Percentiles rank a stretch among this genome's conserved stretches.
phyloP scores from a whole-genome alignment of 768 basidiomycete species.

The Termitomyces bulborhizus region DNA sequence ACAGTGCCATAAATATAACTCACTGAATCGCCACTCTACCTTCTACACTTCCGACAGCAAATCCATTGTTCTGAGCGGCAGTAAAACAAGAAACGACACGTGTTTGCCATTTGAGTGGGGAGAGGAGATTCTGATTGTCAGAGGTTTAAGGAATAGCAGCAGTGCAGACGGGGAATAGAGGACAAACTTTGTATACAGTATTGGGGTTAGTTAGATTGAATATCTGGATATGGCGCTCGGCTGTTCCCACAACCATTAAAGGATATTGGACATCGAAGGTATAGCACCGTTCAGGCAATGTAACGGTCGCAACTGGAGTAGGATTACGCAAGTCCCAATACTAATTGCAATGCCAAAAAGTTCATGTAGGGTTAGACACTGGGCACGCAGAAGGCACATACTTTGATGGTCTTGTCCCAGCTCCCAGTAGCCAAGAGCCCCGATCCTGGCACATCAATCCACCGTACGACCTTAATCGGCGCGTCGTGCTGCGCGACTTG shows the following conservation, averaged over 20 bases:
- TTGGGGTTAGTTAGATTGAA: slow-evolving; percentile 83
- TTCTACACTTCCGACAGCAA: slow-evolving; percentile 82
- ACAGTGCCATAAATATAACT: slow-evolving; percentile 23
- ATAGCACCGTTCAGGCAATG: slow-evolving; percentile 88
- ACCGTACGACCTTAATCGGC: slow-evolving; percentile 76
- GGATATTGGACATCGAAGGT: slow-evolving; percentile 78
- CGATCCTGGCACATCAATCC: slow-evolving; percentile 69
- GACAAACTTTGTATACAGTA: slow-evolving; percentile 54
- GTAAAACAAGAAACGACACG: slow-evolving; percentile 82
- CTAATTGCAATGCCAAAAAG: slow-evolving; percentile 29
- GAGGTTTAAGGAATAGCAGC: neutral
- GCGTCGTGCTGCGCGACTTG: slow-evolving; percentile 92
- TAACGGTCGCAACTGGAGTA: slow-evolving; percentile 71
- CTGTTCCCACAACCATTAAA: slow-evolving; percentile 88
- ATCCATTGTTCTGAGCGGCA: slow-evolving; percentile 57
- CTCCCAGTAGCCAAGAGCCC: slow-evolving; percentile 88
- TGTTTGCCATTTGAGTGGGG: slow-evolving; percentile 93
- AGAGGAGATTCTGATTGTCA: slow-evolving; percentile 59
- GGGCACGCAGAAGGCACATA: slow-evolving; percentile 23
- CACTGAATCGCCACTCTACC: slow-evolving; percentile 96
- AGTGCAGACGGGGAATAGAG: neutral
- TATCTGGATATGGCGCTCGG: slow-evolving; percentile 87
- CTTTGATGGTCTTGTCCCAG: slow-evolving; percentile 98
- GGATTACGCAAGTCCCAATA: slow-evolving; percentile 88
- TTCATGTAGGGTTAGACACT: neutral